Evolutionary conservation across 345 rosid species (phyloP), one percentile per base, ranked within the genome.

Genomic region (Bruguiera gymnorhiza): DNA sequence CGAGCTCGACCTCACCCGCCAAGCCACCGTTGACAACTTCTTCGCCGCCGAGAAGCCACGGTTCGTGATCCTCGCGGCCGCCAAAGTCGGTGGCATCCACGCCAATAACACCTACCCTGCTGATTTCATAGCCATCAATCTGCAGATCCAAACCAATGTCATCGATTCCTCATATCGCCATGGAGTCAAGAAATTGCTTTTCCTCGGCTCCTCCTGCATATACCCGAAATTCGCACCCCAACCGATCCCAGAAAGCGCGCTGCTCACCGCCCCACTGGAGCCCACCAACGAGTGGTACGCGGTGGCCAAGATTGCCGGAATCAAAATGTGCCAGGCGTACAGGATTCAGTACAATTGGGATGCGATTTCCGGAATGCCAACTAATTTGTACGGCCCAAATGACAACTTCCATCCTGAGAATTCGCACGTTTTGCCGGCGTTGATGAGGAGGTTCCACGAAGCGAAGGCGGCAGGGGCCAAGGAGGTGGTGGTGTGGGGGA

Each of bases 231-330:
- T 87, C 19, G 96, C 99, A 3, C 97, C 98, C 10, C 99, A 95
- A 68, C 98, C 99, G 0, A 95, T 95, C 46, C 87, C 88, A 0
- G 99, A 95, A 65, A 74, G 75, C 1, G 92, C 98, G 19, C 80
- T 95, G 58, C 89, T 95, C 62, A 88, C 98, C 2, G 94, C 84
- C 2, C 89, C 96, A 0, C 75, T 95, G 1, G 99, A 95, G 76
- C 97, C 99, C 2, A 95, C 99, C 0, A 95, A 95, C 29, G 98
- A 95, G 54, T 95, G 99, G 98, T 92, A 95, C 50, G 98, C 97
- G 0, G 66, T 95, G 2, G 99, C 97, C 0, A 95, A 95, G 81
- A 95, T 95, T 6, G 87, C 94, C 0, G 99, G 99, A 7, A 95
- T 95, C 59, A 95, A 92, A 71, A 95, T 87, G 93, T 95, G 99